A percentile compares a stretch with the other conserved stretches of the same genome.
Conservation (phyloP, 139 green algal genomes). For the Chlamydomonas eustigma region DNA sequence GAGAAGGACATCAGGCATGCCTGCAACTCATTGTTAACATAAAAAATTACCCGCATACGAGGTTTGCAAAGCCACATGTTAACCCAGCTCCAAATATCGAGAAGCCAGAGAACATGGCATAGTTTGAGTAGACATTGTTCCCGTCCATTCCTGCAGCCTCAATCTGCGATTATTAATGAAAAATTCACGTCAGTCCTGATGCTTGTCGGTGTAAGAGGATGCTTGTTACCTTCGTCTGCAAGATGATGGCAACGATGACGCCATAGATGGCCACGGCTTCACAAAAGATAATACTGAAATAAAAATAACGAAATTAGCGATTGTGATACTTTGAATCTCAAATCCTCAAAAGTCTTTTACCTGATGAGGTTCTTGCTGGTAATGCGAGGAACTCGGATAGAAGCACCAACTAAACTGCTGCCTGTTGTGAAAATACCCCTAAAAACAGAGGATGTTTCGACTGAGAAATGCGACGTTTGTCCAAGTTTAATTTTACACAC, state of each 20-base stretch:
- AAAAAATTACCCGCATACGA: conserved; percentile 89
- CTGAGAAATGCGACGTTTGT: no score
- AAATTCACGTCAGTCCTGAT: no score
- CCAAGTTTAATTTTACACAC: conserved; percentile 55
- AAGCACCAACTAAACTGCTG: conserved; percentile 91
- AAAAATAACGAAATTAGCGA: no score
- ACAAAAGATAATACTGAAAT: conserved; percentile 95
- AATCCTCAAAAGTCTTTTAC: conserved; percentile 26
- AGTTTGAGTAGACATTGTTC: conserved; percentile 37
- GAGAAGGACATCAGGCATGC: background rate
- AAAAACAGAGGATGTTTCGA: no score
- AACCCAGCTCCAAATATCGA: conserved; percentile 91
- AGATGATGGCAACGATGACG: conserved; percentile 98
- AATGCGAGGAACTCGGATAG: conserved; percentile 89
- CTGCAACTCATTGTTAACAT: background rate
- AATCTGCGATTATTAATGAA: no score
- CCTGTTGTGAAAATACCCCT: conserved; percentile 99
- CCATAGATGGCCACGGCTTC: conserved; percentile 99
- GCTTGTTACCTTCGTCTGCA: conserved; percentile 86
- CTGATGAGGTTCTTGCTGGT: conserved; percentile 99
- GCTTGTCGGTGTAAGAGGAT: no score
- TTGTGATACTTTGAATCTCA: background rate
- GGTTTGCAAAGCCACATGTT: conserved; percentile 92
- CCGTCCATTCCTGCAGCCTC: no score
- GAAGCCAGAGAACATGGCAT: conserved; percentile 81